Evolutionary conservation across 768 basidiomycete genomes (phyloP).

Genomic region (Gloeopeniophorella convolvens): DNA sequence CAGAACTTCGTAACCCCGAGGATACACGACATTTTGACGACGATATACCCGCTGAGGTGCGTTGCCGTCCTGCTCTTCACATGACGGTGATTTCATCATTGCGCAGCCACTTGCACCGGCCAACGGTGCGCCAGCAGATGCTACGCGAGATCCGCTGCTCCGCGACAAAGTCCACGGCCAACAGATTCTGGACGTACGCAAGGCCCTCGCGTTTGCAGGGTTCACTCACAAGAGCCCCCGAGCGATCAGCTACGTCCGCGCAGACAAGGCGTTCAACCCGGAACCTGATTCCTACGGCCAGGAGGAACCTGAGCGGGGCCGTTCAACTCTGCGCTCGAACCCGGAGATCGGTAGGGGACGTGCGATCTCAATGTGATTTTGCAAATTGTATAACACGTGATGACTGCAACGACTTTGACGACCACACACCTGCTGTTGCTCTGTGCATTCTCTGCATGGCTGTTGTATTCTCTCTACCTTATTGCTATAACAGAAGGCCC

Average conservation of each 20-base stretch:
- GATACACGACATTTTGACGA: slow-evolving; percentile 95
- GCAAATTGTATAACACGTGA: slow-evolving; percentile 5
- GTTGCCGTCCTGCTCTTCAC: slow-evolving; percentile 18
- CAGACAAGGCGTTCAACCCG: slow-evolving; percentile 64
- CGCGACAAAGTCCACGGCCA: slow-evolving; percentile 80
- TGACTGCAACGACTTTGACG: slow-evolving; percentile 13
- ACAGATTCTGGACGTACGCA: slow-evolving; percentile 83
- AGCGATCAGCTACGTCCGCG: slow-evolving; percentile 66
- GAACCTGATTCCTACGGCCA: slow-evolving; percentile 45
- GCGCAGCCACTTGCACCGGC: slow-evolving; percentile 80
- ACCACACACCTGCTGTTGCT: not conserved
- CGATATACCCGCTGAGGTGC: slow-evolving; percentile 87
- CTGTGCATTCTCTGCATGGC: slow-evolving; percentile 11
- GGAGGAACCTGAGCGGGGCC: slow-evolving; percentile 48
- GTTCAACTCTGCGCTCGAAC: slow-evolving; percentile 54
- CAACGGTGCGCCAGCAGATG: slow-evolving; percentile 76
- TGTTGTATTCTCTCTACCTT: slow-evolving; percentile 11
- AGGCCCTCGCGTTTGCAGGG: slow-evolving; percentile 85
- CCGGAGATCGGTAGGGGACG: slow-evolving; percentile 64
- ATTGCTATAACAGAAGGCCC: slow-evolving; percentile 6
- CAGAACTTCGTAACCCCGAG: slow-evolving; percentile 71
- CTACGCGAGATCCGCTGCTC: slow-evolving; percentile 85
- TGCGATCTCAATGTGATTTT: slow-evolving; percentile 71
- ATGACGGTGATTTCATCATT: slow-evolving; percentile 28
- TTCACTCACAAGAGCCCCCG: slow-evolving; percentile 89